Conservation (phyloP, 345 rosid species). For the Abelmoschus esculentus region DNA sequence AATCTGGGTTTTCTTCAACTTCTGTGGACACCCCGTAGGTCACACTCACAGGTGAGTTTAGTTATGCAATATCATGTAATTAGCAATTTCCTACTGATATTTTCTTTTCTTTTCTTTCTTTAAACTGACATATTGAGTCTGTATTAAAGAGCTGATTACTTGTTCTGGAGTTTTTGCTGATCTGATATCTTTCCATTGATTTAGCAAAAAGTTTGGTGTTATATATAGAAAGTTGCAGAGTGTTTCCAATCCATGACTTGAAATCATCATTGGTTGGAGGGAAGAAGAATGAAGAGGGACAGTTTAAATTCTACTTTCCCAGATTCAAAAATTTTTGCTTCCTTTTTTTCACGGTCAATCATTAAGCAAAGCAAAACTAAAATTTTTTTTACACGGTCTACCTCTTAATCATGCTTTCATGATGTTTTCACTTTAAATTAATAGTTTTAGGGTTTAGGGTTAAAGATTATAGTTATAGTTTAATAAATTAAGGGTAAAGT, state of each 20-base stretch:
- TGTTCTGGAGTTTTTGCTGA: background rate
- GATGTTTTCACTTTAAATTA: no score
- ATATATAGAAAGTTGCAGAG: background rate
- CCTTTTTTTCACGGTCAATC: background rate
- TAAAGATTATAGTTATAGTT: no score
- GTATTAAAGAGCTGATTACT: background rate
- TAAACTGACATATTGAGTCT: background rate
- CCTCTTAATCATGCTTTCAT: no score
- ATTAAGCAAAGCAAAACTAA: no score
- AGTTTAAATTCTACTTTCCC: background rate
- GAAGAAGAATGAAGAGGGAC: background rate
- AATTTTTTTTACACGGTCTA: no score
- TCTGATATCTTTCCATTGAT: background rate
- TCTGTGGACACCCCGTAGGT: background rate
- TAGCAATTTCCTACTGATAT: background rate
- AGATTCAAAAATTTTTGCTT: background rate
- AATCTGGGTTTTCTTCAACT: slow-evolving; percentile 5
- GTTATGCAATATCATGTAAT: background rate
- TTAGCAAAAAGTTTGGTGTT: background rate
- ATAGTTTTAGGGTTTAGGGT: no score
- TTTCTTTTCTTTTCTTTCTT: background rate
- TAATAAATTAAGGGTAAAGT: no score
- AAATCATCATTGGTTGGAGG: slow-evolving; percentile 12
- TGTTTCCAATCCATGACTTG: slow-evolving; percentile 6
- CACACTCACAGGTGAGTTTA: background rate